Evolutionary conservation across 257 asterid species (phyloP), one percentile per base, ranked within the genome.

Genomic region (Cinchona pubescens): DNA sequence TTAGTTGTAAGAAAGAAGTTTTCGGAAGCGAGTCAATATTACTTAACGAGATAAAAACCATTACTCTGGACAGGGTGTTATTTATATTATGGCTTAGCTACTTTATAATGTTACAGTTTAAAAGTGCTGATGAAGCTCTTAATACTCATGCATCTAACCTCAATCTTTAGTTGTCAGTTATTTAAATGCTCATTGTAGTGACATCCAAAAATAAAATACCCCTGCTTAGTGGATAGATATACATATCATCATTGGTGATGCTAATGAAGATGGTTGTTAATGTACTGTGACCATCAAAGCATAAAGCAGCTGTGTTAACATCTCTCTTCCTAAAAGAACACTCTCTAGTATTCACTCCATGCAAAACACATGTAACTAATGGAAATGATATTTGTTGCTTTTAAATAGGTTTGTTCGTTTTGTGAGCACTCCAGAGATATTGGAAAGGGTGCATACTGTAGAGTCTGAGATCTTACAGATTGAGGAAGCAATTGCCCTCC

Each of bases 361-460:
- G 27, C 5, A 2, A 60, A 14, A 27, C 13, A 3, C 40, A n/a
- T 7, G 69, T 73, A 48, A 40, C 29, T 38, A 14, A 37, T 29
- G 76, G 70, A 30, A 32, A 75, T 81, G 42, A 77, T 62, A 40
- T 75, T 58, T 83, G 78, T 82, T 77, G 73, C 65, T 67, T 79
- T 73, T 74, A 23, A 55, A 79, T 82, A 92, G 99, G 92, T 95
- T 95, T 91, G 98, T 95, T 78, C 98, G 99, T 63, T 95, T 92
- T 86, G 99, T 95, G 87, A 95, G 96, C 90, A 95, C 97, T 62
- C 99, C 99, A 7, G 98, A 90, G 84, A 89, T 95, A 83, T 86
- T 95, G 87, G 98, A 95, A 88, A 92, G 99, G 62, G 98, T 91
- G 68, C 77, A 79, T 82, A 88, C 92, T 49, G 79, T 95, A 75